Conservation (phyloP, 192 early-diverging fungal genomes). For the Haplosporangium gracile region DNA sequence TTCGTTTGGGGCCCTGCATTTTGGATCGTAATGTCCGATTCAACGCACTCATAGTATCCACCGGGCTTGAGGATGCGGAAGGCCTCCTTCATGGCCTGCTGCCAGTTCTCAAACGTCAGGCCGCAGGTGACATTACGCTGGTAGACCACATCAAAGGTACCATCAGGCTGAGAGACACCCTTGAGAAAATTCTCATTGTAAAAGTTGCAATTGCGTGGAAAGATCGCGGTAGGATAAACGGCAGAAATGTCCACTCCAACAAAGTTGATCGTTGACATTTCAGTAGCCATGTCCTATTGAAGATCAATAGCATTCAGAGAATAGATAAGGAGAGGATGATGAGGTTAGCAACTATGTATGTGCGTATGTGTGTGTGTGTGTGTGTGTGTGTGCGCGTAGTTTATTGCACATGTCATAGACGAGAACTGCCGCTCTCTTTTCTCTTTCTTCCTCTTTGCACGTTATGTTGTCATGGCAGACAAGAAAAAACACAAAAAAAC, state of each 20-base stretch:
- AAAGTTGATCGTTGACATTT: slow-evolving; percentile 39
- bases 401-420: neutral
- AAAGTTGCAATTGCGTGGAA: slow-evolving; percentile 55
- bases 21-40: slow-evolving; percentile 29
- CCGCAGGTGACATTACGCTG: slow-evolving; percentile 45
- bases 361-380: no score
- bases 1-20: slow-evolving; percentile 35
- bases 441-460: neutral
- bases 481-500: neutral
- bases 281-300: slow-evolving; percentile 47
- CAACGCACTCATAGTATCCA: slow-evolving; percentile 57
- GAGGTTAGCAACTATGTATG: neutral
- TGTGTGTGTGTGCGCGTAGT: no score
- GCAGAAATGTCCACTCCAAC: slow-evolving; percentile 51
- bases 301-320: neutral
- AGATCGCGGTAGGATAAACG: slow-evolving; percentile 52
- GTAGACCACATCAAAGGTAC: slow-evolving; percentile 48
- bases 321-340: neutral
- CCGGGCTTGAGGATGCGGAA: slow-evolving; percentile 41
- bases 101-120: slow-evolving; percentile 43
- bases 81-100: slow-evolving; percentile 36
- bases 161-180: slow-evolving; percentile 45
- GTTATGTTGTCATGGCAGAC: neutral
- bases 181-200: slow-evolving; percentile 38
- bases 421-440: neutral